Base-by-base conservation (phyloP, 1,284 basidiomycete genomes). In the Rhizoctonia solani region DNA sequence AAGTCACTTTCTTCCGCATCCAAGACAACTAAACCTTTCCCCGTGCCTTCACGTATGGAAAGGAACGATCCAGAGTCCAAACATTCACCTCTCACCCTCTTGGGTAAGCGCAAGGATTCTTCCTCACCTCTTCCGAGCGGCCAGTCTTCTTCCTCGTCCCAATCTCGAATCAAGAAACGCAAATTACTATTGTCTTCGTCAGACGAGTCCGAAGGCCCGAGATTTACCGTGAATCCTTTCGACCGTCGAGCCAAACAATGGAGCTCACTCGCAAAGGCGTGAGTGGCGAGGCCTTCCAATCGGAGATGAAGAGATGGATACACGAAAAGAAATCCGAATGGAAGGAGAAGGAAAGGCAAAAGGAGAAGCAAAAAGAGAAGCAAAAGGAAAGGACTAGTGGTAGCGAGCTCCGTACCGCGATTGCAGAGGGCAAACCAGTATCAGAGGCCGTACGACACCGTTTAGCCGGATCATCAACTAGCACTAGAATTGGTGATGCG, bases 201-300 rank as follows among this genome's bases (percentile, higher is more conserved):
- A 1, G 56, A 59, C 42, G 58, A 61, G 19, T 61, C 58, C 3
- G 55, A 58, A 4, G 8, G 13, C 5, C 16, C 46, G 19, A 29
- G n/a, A 6, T 61, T 61, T 30, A 6, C 21, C 4, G 25, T 49
- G n/a, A 61, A 61, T 50, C 58, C 58, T 19, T 61, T 61, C 44
- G 58, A 61, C 23, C 58, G 58, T 9, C 58, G 58, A 19, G 58
- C 58, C 14, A 61, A 61, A 19, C 27, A 39, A 61, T 61, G 58
- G 58, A 61, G 29, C 25, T 61, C 46, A 50, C 46, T 16, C 58
- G 58, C 16, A 61, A 61, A 23, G 58, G 58, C n/a, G 16, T 61
- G 32, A 50, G 21, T 19, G 58, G 58, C 4, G 58, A 61, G 2
- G 44, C 58, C 19, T 61, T 61, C 27, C 19, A 46, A n/a, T 19